Conservation (phyloP, 2,329 filamentous ascomycete species). For the Diplocarpon rosae region DNA sequence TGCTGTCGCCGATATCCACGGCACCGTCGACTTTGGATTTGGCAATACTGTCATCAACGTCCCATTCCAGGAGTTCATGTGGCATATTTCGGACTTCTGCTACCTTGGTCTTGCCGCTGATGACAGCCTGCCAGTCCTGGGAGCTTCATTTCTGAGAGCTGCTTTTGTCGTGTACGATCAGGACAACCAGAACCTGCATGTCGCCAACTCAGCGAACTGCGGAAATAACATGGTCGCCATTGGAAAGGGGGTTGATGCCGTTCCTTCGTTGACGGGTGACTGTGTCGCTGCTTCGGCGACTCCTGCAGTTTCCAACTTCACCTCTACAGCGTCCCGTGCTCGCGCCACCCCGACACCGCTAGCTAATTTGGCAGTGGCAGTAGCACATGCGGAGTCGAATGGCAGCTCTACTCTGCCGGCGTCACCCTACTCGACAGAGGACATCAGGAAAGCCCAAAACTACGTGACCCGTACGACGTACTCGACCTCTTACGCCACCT, state of each 20-base stretch:
- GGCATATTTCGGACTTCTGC: constrained; percentile 5
- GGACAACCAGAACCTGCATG: constrained; percentile 10
- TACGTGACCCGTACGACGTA: constrained; percentile 18
- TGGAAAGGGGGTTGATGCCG: constrained; percentile 10
- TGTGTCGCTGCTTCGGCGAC: constrained; percentile 2
- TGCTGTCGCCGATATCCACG: not conserved
- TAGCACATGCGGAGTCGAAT: too few relatives aligned
- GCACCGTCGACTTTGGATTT: constrained; percentile 13
- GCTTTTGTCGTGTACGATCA: constrained; percentile 13
- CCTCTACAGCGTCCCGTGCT: not conserved
- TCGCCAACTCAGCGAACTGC: constrained; percentile 11
- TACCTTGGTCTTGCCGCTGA: constrained; percentile 8
- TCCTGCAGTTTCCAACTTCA: not conserved
- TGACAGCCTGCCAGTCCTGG: constrained; percentile 6
- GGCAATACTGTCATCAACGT: constrained; percentile 12
- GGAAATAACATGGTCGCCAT: constrained; percentile 12
- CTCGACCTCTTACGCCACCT: constrained; percentile 19
- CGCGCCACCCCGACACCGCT: too few relatives aligned
- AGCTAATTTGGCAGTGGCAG: too few relatives aligned
- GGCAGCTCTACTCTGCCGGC: too few relatives aligned
- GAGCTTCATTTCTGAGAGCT: constrained; percentile 12
- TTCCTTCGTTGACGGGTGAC: constrained; percentile 10
- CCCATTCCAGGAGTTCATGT: constrained; percentile 13
- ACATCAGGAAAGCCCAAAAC: not conserved
- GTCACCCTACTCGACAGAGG: too few relatives aligned